Percentiles rank a stretch among this genome's conserved stretches.
These are phyloP conservation scores for Ophiostoma pallidulum DNA, from an alignment of 2,329 filamentous ascomycete species.

Conservation along the genomic window DNA sequence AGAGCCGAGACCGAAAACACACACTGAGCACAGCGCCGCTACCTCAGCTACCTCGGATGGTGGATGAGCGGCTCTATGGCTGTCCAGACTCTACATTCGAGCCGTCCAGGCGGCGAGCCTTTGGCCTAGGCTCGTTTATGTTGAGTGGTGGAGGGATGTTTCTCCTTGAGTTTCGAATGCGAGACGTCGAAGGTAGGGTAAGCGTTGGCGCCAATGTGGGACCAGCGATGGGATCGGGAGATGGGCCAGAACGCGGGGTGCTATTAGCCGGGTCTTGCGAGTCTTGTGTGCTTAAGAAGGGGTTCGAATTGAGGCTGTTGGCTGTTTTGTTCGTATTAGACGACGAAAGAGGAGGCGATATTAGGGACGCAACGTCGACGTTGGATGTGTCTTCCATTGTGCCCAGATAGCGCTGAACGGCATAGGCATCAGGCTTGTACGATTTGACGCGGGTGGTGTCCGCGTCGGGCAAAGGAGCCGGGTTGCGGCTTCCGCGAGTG, in stretches of 20 bases:
- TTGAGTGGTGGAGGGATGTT: conserved; percentile 30
- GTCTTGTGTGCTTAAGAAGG: background rate
- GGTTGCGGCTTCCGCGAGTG: conserved; percentile 8
- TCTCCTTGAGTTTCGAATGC: conserved; percentile 32
- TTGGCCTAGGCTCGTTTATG: conserved; percentile 9
- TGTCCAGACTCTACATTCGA: background rate
- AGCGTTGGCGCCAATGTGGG: conserved; percentile 22
- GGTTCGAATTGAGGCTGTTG: background rate
- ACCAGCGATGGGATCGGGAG: background rate
- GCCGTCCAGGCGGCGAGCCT: background rate
- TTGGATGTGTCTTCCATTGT: conserved; percentile 21
- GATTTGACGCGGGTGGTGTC: background rate
- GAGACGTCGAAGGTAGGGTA: conserved; percentile 29
- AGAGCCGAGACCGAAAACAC: background rate
- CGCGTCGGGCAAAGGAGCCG: background rate
- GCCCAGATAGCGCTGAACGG: conserved; percentile 29
- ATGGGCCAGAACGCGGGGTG: conserved; percentile 13
- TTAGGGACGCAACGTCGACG: conserved; percentile 15
- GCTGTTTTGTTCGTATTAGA: background rate
- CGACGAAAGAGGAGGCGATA: conserved; percentile 9
- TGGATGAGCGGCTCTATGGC: background rate
- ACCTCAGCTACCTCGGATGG: too few relatives aligned
- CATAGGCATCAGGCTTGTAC: conserved; percentile 23
- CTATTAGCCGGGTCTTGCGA: conserved; percentile 5
- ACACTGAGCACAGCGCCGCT: too few relatives aligned